Base-by-base conservation (phyloP, 2,329 filamentous ascomycete species). In the Fusarium chaquense region DNA sequence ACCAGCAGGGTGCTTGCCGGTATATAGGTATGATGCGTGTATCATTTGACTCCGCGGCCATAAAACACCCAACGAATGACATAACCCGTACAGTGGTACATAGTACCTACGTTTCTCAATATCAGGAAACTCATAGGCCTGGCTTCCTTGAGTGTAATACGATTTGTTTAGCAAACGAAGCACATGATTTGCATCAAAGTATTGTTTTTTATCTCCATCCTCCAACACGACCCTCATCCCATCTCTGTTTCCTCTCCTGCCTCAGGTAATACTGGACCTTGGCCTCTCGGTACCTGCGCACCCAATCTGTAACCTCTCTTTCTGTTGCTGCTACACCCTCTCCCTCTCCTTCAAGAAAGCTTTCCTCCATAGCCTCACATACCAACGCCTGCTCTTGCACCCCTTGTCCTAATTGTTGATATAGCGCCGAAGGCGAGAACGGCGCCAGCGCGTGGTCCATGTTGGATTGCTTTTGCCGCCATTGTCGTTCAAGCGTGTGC, bases 221-320 rank as follows among this genome's bases (percentile, higher is more conserved):
- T 13, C 95, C 95, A 35, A 98, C 95, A 71, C 95, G 86, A 26
- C 95, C 94, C 81, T 98, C 95, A 78, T 98, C 96, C 96, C 96
- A 98, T 73, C 96, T 87, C 75, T 94, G 92, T 80, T 94, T 97
- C 71, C 93, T 88, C 83, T 98, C 96, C 76, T 91, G 89, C 61
- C 96, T 86, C 56, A 94, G 83, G 76, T 96, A 97, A 66, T 91
- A 90, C 60, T 91, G 82, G 73, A 92, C 91, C 77, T 90, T 92
- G 12, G 92, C 92, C 73, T 95, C 94, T 72, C 93, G 86, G 69
- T 97, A 92, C 74, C 91, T 83, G 75, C 90, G 86, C 22, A 97
- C 88, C 89, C 96, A 98, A 64, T 98, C 95, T 3, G 86, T 84
- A 28, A 92, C 89, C 81, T 98, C 96, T 76, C 93, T 88, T 81